Evolutionary conservation across 345 rosid species (phyloP).

Genomic region (Rhodamnia rubescens): DNA sequence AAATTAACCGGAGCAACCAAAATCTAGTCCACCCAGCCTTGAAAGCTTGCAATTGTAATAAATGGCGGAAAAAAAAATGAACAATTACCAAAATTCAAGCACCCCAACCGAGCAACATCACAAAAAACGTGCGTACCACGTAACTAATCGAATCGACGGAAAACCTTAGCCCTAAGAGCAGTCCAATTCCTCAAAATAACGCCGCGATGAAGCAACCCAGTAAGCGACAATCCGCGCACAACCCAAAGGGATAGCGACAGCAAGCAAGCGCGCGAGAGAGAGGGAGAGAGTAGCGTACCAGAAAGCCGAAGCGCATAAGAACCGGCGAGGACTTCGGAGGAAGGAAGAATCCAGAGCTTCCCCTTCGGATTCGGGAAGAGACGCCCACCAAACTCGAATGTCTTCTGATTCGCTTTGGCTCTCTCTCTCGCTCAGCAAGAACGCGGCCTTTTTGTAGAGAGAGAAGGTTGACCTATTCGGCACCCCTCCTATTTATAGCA

Average conservation of each 20-base stretch:
- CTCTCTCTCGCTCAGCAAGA: background rate
- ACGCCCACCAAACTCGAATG: background rate
- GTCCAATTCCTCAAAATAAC: background rate
- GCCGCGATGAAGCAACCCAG: background rate
- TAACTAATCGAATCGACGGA: background rate
- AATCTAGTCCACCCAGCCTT: background rate
- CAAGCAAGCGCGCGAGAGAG: background rate
- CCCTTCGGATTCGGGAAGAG: background rate
- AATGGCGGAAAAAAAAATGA: background rate
- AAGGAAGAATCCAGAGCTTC: conserved; percentile 56
- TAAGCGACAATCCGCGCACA: background rate
- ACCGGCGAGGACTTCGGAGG: conserved; percentile 70
- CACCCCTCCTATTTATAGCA: background rate
- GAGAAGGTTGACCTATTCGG: background rate
- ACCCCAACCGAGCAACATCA: background rate
- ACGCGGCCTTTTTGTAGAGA: background rate
- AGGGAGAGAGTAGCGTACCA: conserved; percentile 13
- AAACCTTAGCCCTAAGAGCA: background rate
- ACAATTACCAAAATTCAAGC: background rate
- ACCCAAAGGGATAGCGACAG: background rate
- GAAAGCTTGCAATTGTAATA: background rate
- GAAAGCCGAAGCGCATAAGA: conserved; percentile 53
- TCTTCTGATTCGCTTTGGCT: no score
- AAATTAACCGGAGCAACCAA: background rate
- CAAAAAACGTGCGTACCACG: background rate